Percentiles rank a stretch among this genome's conserved stretches.
These are phyloP conservation scores for Mycotypha africana DNA, from an alignment of 371 early-diverging fungal species.

Conservation along the genomic window DNA sequence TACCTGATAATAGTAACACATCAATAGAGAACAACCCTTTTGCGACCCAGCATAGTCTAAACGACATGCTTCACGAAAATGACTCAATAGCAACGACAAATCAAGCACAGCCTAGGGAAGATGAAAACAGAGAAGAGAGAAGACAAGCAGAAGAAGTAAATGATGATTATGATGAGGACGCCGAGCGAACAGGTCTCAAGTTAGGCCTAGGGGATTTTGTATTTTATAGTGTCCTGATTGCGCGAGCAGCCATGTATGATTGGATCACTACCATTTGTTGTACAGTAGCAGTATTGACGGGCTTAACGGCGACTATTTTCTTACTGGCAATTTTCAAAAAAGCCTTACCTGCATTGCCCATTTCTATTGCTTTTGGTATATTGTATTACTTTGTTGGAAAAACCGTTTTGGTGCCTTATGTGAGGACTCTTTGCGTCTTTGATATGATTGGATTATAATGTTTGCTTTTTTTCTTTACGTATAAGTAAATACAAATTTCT, in stretches of 20 bases:
- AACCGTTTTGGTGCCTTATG: conserved; percentile 57
- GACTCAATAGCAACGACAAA: too few relatives aligned
- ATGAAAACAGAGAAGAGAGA: background rate
- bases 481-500: background rate
- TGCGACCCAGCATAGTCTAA: too few relatives aligned
- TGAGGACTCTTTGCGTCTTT: conserved; percentile 40
- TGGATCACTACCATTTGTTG: conserved; percentile 84
- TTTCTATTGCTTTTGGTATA: conserved; percentile 84
- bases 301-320: conserved; percentile 82
- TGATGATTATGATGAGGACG: conserved; percentile 28
- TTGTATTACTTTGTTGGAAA: conserved; percentile 72
- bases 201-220: conserved; percentile 89
- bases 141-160: conserved; percentile 47
- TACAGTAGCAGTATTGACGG: conserved; percentile 76
- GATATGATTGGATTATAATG: conserved; percentile 41
- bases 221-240: conserved; percentile 82
- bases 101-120: too few relatives aligned
- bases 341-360: conserved; percentile 84
- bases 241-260: conserved; percentile 79
- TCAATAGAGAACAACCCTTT: too few relatives aligned
- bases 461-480: background rate
- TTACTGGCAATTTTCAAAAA: conserved; percentile 75
- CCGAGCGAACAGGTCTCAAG: conserved; percentile 67
- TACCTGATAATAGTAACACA: conserved; percentile 7
- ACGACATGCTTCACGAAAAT: too few relatives aligned